Evolutionary conservation across 257 asterid genomes (phyloP), one percentile per base, ranked within the genome.

Genomic region (Striga asiatica): DNA sequence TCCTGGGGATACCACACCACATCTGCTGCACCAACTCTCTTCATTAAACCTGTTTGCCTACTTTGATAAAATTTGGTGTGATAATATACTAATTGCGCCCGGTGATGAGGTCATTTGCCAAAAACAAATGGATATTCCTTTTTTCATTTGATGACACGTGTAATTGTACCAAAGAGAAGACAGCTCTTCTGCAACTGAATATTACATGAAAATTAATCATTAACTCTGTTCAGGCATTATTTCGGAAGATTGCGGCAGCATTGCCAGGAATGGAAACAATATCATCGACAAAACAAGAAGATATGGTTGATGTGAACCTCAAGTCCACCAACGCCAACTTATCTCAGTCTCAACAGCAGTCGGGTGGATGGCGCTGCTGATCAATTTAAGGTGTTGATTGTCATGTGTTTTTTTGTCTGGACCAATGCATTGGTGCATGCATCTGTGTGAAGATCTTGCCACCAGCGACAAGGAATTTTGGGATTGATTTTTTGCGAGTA

Each of bases 241-340:
- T 88, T 58, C 70, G 97, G 73, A 88, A 88, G 66, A 88, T 88
- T 6, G 97, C 97, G 35, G 88, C 97, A 47, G 95, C 97, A 27
- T 78, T 88, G 76, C 97, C 97, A 1, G 95, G 97, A 54, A 88
- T 88, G 97, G 97, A 84, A 66, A 88, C 86, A 7, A 78, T 88
- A 9, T 84, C 95, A 38, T 82, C 95, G 9, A 74, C 97, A 21
- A 88, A 84, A 71, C 95, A 84, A 73, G 97, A 88, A 58, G 97
- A 80, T 60, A 84, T 88, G 97, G 97, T 88, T 21, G 97, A 88
- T 49, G 97, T 88, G 56, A 88, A 84, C 74, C 97, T 88, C 72
- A 88, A 78, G 66, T 80, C 97, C 24, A 77, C 81, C 84, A 84
- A 88, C 71, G 18, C 89, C 3, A 78, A 68, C 52, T 64, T 88